These are phyloP conservation scores for Elaeis oleifera DNA, from an alignment of 202 grass and related monocot species.

Conservation along the genomic window DNA sequence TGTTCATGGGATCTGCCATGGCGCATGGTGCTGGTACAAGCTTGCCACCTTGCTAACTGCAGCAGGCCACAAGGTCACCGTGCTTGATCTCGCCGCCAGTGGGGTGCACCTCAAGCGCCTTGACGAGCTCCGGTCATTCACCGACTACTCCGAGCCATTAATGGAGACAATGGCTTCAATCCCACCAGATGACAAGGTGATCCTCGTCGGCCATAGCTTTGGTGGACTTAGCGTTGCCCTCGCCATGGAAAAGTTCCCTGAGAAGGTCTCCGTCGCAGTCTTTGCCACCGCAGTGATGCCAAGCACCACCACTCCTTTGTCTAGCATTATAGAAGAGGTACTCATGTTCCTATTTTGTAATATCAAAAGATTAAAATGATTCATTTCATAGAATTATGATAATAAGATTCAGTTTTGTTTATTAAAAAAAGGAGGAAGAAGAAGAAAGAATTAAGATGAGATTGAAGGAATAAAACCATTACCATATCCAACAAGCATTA, in stretches of 20 bases:
- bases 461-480: too few relatives aligned
- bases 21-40: slow-evolving; percentile 53
- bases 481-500: too few relatives aligned
- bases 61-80: slow-evolving; percentile 27
- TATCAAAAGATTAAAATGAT: too few relatives aligned
- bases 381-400: too few relatives aligned
- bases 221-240: slow-evolving; percentile 39
- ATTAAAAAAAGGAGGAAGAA: too few relatives aligned
- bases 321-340: slow-evolving; percentile 28
- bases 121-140: slow-evolving; percentile 29
- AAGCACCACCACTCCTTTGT: slow-evolving; percentile 36
- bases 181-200: slow-evolving; percentile 20
- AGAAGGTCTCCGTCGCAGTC: slow-evolving; percentile 39
- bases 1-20: slow-evolving; percentile 36
- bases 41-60: slow-evolving; percentile 6
- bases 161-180: slow-evolving; percentile 29
- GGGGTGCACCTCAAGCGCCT: slow-evolving; percentile 27
- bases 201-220: slow-evolving; percentile 60
- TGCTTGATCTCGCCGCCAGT: slow-evolving; percentile 31
- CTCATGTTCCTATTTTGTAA: too few relatives aligned
- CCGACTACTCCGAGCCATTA: slow-evolving; percentile 29
- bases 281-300: slow-evolving; percentile 39
- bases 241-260: slow-evolving; percentile 44
- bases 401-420: too few relatives aligned
- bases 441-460: too few relatives aligned